Evolutionary conservation across 2,329 filamentous ascomycete species (phyloP), one percentile per base, ranked within the genome.

Genomic region (Elsinoe perseae): DNA sequence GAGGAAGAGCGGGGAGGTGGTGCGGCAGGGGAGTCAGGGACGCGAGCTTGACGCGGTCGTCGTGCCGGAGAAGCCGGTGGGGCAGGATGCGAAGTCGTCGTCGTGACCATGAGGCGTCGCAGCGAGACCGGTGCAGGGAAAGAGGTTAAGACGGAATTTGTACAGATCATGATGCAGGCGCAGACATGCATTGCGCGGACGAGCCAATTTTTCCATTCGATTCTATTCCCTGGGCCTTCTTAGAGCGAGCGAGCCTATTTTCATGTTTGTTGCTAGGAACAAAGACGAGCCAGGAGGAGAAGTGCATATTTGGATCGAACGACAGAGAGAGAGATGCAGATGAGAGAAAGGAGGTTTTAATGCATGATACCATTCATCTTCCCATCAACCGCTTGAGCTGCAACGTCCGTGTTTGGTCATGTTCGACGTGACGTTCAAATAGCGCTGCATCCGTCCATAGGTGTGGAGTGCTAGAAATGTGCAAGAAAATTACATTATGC

Each of bases 1-100:
- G 36, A 56, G 58, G 27, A 59, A 59, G 48, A 56, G 55, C 25
- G 2, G 50, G 3, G 59, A 59, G 21, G 8, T 52, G n/a, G 36
- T 52, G 14, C 46, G 52, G 28, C 52, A 56, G 38, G 43, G 32
- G 32, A 36, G 32, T 36, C 32, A 7, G 32, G 32, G 32, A 14
- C 4, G 32, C 9, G 32, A 36, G 4, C 32, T 36, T 30, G 32
- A 3, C n/a, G 32, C 32, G 32, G 5, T 14, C 3, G 32, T 14
- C 12, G 5, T 3, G 32, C 9, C n/a, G 32, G 32, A 36, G 32
- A 36, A 9, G 32, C 12, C 12, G 32, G 40, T 8, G 20, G 23
- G 9, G 40, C 10, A 25, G 20, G 40, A 18, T 8, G 40, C 23
- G 23, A 10, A n/a, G 20, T 23, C 23, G 40, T 23, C 40, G 20